These are phyloP conservation scores for Orbilia javanica DNA, from an alignment of 2,329 filamentous ascomycete species.

Conservation along the genomic window DNA sequence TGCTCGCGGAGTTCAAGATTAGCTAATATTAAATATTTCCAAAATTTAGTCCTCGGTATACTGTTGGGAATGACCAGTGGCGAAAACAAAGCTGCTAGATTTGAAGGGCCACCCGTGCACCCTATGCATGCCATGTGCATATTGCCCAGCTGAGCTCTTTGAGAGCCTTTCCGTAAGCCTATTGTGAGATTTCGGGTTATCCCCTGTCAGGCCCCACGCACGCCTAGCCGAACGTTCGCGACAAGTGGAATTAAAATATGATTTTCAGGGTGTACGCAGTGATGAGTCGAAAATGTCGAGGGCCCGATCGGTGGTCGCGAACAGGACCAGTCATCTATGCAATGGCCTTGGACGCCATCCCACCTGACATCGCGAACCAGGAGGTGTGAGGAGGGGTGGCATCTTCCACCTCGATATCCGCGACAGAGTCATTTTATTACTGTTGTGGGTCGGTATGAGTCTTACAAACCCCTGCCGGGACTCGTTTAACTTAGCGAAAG, in stretches of 20 bases:
- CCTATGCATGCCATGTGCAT: too few species aligned
- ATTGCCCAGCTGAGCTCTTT: neutral
- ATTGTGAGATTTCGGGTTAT: too few species aligned
- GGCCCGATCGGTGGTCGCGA: too few species aligned
- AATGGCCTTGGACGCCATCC: slow-evolving; percentile 19
- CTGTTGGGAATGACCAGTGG: too few species aligned
- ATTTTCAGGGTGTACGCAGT: neutral
- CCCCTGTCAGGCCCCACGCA: slow-evolving; percentile 12
- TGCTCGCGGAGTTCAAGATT: too few species aligned
- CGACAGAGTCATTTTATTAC: slow-evolving; percentile 4
- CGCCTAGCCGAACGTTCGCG: slow-evolving; percentile 2
- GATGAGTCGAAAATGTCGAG: neutral
- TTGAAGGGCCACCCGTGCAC: too few species aligned
- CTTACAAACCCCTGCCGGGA: slow-evolving; percentile 29
- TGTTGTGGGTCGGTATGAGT: slow-evolving; percentile 32
- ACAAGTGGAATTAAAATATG: neutral
- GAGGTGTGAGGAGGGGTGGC: neutral
- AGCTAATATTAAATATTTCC: too few species aligned
- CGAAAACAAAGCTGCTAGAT: too few species aligned
- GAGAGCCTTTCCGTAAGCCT: too few species aligned
- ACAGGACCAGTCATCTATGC: neutral
- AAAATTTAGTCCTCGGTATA: too few species aligned
- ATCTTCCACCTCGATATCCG: neutral
- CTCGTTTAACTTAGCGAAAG: slow-evolving; percentile 44
- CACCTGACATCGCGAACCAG: slow-evolving; percentile 34